Evolutionary conservation across 176 grass and related monocot genomes (phyloP).

Genomic region (Poa pratensis): DNA sequence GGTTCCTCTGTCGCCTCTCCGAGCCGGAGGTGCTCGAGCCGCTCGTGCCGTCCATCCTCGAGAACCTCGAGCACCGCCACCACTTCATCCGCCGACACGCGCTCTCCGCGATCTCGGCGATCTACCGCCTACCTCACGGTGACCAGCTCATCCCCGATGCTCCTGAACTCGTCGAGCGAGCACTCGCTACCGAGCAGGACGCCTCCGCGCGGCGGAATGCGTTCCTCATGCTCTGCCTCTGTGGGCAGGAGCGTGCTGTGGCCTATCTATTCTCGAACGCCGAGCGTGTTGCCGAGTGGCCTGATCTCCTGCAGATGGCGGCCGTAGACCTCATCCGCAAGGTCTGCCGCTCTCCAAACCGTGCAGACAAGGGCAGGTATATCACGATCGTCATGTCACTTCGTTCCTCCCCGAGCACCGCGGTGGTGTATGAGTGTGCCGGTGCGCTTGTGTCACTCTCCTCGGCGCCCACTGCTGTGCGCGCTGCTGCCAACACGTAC

Average conservation of each 20-base stretch:
- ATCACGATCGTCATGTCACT: constrained; percentile 72
- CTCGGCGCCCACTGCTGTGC: constrained; percentile 64
- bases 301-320: constrained; percentile 76
- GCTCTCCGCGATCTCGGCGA: constrained; percentile 60
- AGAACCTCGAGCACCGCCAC: constrained; percentile 83
- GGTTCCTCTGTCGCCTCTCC: constrained; percentile 74
- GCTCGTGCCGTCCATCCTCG: constrained; percentile 73
- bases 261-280: constrained; percentile 56
- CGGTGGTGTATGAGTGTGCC: constrained; percentile 66
- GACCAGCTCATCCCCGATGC: constrained; percentile 76
- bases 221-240: constrained; percentile 65
- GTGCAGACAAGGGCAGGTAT: constrained; percentile 68
- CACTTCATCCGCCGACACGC: constrained; percentile 78
- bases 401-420: constrained; percentile 38
- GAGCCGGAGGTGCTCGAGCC: constrained; percentile 85
- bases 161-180: constrained; percentile 64
- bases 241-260: constrained; percentile 62
- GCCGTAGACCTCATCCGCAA: constrained; percentile 71
- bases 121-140: constrained; percentile 68
- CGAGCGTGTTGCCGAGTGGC: constrained; percentile 63
- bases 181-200: constrained; percentile 63
- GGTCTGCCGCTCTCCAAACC: constrained; percentile 61
- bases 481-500: constrained; percentile 64
- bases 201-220: constrained; percentile 66
- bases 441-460: constrained; percentile 58